These are phyloP conservation scores for Backusella tuberculispora DNA, from an alignment of 192 early-diverging fungal genomes.

Conservation along the genomic window DNA sequence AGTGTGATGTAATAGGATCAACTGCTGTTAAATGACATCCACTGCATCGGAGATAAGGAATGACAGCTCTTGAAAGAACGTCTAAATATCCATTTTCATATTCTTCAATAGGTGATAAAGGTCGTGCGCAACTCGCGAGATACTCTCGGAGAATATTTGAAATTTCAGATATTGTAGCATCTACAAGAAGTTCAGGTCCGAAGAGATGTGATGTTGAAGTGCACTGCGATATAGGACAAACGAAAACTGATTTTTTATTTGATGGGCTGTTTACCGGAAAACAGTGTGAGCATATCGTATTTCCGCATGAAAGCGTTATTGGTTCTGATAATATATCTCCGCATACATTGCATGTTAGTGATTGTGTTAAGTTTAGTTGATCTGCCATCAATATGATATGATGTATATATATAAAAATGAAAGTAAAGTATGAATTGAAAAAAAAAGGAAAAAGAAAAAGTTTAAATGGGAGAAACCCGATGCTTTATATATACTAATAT, in stretches of 20 bases:
- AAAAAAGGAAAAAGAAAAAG: not conserved
- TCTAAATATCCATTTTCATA: slow-evolving; percentile 6
- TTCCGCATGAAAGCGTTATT: slow-evolving; percentile 30
- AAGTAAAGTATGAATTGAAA: not conserved
- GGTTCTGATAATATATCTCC: slow-evolving; percentile 21
- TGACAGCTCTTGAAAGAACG: not conserved
- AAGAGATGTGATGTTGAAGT: slow-evolving; percentile 22
- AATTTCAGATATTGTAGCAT: not conserved
- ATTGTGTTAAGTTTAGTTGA: slow-evolving; percentile 15
- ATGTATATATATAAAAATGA: not conserved
- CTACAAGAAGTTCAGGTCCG: slow-evolving; percentile 21
- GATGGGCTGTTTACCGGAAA: slow-evolving; percentile 3
- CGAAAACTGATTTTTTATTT: slow-evolving; percentile 18
- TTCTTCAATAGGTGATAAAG: slow-evolving; percentile 8
- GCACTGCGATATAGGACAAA: slow-evolving; percentile 19
- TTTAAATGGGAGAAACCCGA: not conserved
- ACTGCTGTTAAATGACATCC: slow-evolving; percentile 7
- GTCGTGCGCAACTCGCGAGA: slow-evolving; percentile 5
- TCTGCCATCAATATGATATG: slow-evolving; percentile 11
- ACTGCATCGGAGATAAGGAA: slow-evolving; percentile 2
- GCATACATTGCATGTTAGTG: slow-evolving; percentile 28
- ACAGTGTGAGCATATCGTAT: slow-evolving; percentile 20
- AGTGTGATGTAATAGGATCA: slow-evolving; percentile 21
- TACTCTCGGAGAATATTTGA: not conserved
- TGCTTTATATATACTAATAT: not conserved